Conservation (phyloP, 805 yeast genomes). For the Kodamaea nitidulidarum region DNA sequence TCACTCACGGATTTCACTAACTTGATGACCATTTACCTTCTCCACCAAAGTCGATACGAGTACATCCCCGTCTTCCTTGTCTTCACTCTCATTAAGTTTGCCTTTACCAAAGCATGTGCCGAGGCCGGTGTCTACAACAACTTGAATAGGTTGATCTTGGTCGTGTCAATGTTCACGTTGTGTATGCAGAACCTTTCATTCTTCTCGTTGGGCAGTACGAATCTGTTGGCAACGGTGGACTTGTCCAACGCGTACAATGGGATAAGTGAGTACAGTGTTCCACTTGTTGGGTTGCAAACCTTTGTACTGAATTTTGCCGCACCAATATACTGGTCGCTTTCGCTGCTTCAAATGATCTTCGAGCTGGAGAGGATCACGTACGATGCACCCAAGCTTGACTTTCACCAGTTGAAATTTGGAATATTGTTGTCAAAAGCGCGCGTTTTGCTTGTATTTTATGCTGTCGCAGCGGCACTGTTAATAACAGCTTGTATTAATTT, state of each 20-base stretch:
- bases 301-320: constrained; percentile 82
- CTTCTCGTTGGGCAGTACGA: constrained; percentile 86
- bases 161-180: constrained; percentile 36
- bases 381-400: constrained; percentile 15
- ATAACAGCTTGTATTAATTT: constrained; percentile 67
- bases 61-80: constrained; percentile 53
- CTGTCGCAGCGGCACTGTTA: constrained; percentile 54
- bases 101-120: constrained; percentile 15
- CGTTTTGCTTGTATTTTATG: constrained; percentile 51
- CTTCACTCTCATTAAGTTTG: constrained; percentile 20
- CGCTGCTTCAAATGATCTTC: constrained; percentile 37
- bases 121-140: background rate
- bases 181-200: constrained; percentile 72
- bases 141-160: constrained; percentile 12
- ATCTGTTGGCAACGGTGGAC: constrained; percentile 87
- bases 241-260: constrained; percentile 93
- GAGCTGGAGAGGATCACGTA: constrained; percentile 25
- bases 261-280: constrained; percentile 60
- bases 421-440: constrained; percentile 33
- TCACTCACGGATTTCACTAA: constrained; percentile 33
- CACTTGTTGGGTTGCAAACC: constrained; percentile 72
- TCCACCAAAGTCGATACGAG: constrained; percentile 52
- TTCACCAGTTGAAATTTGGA: constrained; percentile 25
- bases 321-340: constrained; percentile 75
- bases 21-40: constrained; percentile 38